Evolutionary conservation across 2,329 filamentous ascomycete genomes (phyloP).

Genomic region (Diaporthe longicolla): DNA sequence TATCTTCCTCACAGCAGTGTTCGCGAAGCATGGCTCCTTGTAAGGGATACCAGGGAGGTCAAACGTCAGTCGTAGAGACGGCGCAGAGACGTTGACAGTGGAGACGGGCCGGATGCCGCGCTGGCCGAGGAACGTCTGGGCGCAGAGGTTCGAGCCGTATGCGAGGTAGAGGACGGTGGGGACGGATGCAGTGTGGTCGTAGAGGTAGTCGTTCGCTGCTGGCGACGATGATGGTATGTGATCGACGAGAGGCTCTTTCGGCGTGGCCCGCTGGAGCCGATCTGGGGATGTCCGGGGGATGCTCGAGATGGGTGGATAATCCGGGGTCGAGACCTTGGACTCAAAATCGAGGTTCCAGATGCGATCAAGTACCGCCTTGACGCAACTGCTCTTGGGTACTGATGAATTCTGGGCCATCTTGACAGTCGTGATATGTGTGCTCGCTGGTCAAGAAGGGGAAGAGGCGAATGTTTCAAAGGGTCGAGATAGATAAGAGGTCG

Average conservation of each 20-base stretch:
- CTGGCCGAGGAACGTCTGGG: constrained; percentile 82
- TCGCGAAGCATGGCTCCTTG: constrained; percentile 91
- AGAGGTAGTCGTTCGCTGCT: constrained; percentile 45
- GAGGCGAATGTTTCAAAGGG: constrained; percentile 5
- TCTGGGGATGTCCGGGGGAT: constrained; percentile 55
- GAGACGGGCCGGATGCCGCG: constrained; percentile 87
- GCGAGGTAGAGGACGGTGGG: constrained; percentile 82
- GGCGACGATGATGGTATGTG: constrained; percentile 48
- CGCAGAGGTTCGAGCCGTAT: constrained; percentile 91
- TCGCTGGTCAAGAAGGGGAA: not conserved
- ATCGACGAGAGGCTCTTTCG: constrained; percentile 43
- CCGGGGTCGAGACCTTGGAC: not conserved
- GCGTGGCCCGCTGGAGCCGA: constrained; percentile 54
- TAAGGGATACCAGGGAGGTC: constrained; percentile 90
- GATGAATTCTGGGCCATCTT: constrained; percentile 10
- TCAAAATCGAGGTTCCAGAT: constrained; percentile 36
- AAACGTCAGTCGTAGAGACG: constrained; percentile 83
- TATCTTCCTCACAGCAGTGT: constrained; percentile 74
- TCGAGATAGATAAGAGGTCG: not conserved
- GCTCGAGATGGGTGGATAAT: constrained; percentile 49
- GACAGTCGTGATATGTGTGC: not conserved
- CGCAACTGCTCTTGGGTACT: constrained; percentile 15
- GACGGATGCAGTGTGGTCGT: constrained; percentile 38
- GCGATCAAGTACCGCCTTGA: constrained; percentile 20
- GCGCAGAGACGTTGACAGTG: constrained; percentile 85